Base-by-base conservation (phyloP, 768 basidiomycete species). In the Serendipita vermifera region DNA sequence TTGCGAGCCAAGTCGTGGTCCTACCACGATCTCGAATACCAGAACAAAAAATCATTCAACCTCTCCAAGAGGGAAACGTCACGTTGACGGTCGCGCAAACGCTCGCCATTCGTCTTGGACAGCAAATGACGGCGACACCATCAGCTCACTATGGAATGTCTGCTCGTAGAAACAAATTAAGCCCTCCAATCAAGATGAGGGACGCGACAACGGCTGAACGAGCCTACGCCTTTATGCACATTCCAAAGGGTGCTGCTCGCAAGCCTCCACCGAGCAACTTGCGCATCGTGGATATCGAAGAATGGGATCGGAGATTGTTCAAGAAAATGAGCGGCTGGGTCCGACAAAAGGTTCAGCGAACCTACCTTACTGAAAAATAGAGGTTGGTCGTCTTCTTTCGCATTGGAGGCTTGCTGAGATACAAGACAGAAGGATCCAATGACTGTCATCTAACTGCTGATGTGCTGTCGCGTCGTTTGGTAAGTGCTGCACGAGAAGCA, bases 301-400 rank as follows among this genome's bases (percentile, higher is more conserved):
- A 20, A 5, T 51, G 46, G 46, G 46, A 51, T 51, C 46, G 46
- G 11, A 20, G 46, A 29, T 51, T 51, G 22, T 51, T 51, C 46
- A 51, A 51, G 31, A 4, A 29, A 15, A 51, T 51, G 46, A 15
- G 22, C 7, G 22, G 22, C 7, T 20, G 20, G 17, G 46, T 51
- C 11, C 11, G 46, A 15, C 24, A 51, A 29, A 20, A 31, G 20
- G 46, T 51, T 9, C 20, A 51, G 46, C 9, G 29, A 29, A 51
- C 46, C 22, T 51, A 51, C 29, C 9, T 51, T 20, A 29, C 20
- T 15, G 46, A 51, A 29, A 51, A 51, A n/a, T 51, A 51, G 46
- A 36, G 35, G 35, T 36, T n/a, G n/a, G n/a, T n/a, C n/a, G n/a
- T n/a, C n/a, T n/a, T n/a, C n/a, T n/a, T n/a, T n/a, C n/a, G n/a